Conservation (phyloP, 2,329 filamentous ascomycete species). For the Lachnellula cervina region DNA sequence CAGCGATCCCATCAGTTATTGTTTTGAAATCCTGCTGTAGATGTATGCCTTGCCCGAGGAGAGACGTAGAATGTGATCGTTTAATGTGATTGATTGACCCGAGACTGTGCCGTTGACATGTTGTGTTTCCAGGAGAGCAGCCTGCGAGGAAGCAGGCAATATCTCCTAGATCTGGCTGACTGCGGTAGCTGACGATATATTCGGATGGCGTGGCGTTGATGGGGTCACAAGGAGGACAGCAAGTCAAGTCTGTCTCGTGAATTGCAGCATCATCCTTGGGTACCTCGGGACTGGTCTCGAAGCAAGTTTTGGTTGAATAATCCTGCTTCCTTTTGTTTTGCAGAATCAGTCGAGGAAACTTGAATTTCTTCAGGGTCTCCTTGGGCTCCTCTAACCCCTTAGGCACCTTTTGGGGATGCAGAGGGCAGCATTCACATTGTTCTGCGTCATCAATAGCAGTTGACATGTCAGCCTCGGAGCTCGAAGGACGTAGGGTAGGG, state of each 20-base stretch:
- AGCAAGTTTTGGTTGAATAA: slow-evolving; percentile 16
- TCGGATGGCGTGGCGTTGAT: slow-evolving; percentile 14
- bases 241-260: slow-evolving; percentile 18
- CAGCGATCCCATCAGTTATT: slow-evolving; percentile 7
- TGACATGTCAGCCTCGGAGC: slow-evolving; percentile 13
- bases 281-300: slow-evolving; percentile 15
- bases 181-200: slow-evolving; percentile 12
- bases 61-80: slow-evolving; percentile 4
- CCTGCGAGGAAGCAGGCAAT: slow-evolving; percentile 23
- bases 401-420: not conserved
- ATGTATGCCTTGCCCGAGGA: not conserved
- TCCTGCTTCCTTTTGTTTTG: slow-evolving; percentile 18
- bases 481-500: slow-evolving; percentile 10
- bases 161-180: slow-evolving; percentile 17
- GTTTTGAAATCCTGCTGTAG: slow-evolving; percentile 12
- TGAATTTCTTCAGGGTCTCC: slow-evolving; percentile 10
- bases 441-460: not conserved
- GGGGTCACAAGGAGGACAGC: slow-evolving; percentile 20
- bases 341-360: slow-evolving; percentile 22
- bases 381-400: slow-evolving; percentile 4
- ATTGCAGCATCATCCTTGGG: slow-evolving; percentile 19
- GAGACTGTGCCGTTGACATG: slow-evolving; percentile 14
- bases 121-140: slow-evolving; percentile 15
- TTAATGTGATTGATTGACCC: not conserved
- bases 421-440: not conserved